Evolutionary conservation across 2,329 filamentous ascomycete genomes (phyloP).

Genomic region (Fusarium tanahbumbuense): DNA sequence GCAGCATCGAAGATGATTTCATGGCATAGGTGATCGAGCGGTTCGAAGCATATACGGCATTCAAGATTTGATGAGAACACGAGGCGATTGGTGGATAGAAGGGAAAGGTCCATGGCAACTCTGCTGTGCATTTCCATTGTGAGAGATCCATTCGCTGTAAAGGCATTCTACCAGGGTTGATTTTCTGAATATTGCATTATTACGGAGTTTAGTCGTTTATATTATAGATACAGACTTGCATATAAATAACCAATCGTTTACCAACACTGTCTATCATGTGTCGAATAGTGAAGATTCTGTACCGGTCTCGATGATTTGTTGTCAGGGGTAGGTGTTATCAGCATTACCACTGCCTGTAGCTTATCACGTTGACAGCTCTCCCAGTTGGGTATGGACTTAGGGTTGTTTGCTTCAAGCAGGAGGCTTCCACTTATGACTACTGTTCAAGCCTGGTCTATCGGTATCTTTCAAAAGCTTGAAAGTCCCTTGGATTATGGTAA

Average conservation of each 20-base stretch:
- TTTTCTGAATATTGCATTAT: not conserved
- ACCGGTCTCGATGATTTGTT: not conserved
- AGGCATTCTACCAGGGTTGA: not conserved
- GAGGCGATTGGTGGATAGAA: not conserved
- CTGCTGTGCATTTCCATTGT: not conserved
- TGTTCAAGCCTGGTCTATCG: not conserved
- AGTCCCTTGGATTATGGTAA: not conserved
- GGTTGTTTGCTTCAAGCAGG: not conserved
- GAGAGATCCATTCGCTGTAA: not conserved
- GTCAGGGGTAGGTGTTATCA: not conserved
- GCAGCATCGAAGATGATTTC: constrained; percentile 58
- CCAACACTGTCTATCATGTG: not conserved
- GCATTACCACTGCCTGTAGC: not conserved
- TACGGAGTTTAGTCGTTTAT: not conserved
- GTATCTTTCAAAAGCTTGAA: not conserved
- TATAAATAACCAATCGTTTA: not conserved
- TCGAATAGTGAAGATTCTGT: not conserved
- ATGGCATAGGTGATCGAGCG: constrained; percentile 51
- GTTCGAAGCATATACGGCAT: not conserved
- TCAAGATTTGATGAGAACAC: not conserved
- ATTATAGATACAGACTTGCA: not conserved
- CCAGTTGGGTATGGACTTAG: not conserved
- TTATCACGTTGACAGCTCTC: not conserved
- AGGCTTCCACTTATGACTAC: not conserved
- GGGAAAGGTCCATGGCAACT: not conserved